Conservation (phyloP, 345 rosid species). For the Acer negundo region DNA sequence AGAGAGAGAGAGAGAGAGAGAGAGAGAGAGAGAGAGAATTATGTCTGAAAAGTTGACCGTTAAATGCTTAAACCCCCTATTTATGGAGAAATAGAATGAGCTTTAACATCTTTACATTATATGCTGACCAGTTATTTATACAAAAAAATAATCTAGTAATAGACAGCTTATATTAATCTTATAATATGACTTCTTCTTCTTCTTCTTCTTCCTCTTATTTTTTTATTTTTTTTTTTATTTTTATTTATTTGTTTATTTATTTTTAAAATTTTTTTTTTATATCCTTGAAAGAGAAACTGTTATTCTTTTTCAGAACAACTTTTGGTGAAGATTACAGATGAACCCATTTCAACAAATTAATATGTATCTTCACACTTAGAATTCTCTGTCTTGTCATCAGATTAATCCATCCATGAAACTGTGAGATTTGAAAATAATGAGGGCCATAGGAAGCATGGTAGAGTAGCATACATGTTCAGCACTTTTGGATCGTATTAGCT, state of each 20-base stretch:
- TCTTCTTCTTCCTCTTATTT: no score
- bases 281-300: slow-evolving; percentile 19
- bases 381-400: slow-evolving; percentile 35
- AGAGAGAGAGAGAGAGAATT: slow-evolving; percentile 10
- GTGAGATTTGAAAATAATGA: slow-evolving; percentile 11
- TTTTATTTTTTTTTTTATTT: no score
- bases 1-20: slow-evolving; percentile 3
- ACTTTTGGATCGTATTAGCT: neutral
- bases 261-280: neutral
- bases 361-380: slow-evolving; percentile 38
- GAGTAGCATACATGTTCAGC: slow-evolving; percentile 10
- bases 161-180: slow-evolving; percentile 40
- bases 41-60: neutral
- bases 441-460: slow-evolving; percentile 44
- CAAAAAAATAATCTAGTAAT: slow-evolving; percentile 1
- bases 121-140: slow-evolving; percentile 17
- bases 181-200: neutral
- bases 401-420: slow-evolving; percentile 27
- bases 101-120: slow-evolving; percentile 25
- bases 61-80: slow-evolving; percentile 12
- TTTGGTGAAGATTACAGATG: slow-evolving; percentile 15
- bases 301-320: slow-evolving; percentile 1
- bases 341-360: slow-evolving; percentile 15
- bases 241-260: no score
- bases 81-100: slow-evolving; percentile 20